Percentiles rank a stretch among this genome's conserved stretches.
Conservation (phyloP, 495 filamentous ascomycete species). For the Talaromyces wortmannii region DNA sequence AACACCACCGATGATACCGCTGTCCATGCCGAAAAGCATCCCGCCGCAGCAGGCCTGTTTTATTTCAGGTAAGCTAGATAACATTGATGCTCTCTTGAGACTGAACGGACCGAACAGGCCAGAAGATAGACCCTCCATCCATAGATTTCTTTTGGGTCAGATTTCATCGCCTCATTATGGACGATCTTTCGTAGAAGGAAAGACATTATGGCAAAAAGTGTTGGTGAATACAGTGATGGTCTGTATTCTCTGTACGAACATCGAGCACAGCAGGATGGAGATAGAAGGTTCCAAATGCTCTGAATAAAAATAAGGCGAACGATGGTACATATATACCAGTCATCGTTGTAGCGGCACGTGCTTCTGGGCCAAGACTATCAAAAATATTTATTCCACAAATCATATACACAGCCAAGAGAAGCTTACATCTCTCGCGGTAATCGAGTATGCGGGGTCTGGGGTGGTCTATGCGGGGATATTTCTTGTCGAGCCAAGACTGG, state of each 20-base stretch:
- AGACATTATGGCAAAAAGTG: not conserved
- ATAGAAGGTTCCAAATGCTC: too few relatives aligned
- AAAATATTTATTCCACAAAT: not conserved
- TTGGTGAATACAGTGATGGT: not conserved
- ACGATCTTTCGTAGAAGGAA: slow-evolving; percentile 56
- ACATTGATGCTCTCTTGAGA: not conserved
- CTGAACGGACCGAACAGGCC: slow-evolving; percentile 54
- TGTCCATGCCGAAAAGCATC: slow-evolving; percentile 65
- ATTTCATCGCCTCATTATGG: slow-evolving; percentile 73
- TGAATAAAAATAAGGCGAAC: too few relatives aligned
- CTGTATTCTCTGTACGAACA: too few relatives aligned
- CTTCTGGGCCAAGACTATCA: not conserved
- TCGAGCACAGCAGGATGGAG: too few relatives aligned
- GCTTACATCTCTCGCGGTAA: not conserved
- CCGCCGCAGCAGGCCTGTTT: slow-evolving; percentile 66
- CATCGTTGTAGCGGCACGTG: too few relatives aligned
- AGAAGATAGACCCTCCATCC: slow-evolving; percentile 68
- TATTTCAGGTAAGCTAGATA: not conserved
- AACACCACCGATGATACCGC: slow-evolving; percentile 65
- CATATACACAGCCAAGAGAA: not conserved
- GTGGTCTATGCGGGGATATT: not conserved
- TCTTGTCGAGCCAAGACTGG: not conserved
- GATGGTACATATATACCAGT: too few relatives aligned
- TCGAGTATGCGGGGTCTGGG: not conserved
- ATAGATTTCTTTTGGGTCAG: slow-evolving; percentile 69